Evolutionary conservation across 768 basidiomycete species (phyloP).

Genomic region (Pleurotus sapidus): DNA sequence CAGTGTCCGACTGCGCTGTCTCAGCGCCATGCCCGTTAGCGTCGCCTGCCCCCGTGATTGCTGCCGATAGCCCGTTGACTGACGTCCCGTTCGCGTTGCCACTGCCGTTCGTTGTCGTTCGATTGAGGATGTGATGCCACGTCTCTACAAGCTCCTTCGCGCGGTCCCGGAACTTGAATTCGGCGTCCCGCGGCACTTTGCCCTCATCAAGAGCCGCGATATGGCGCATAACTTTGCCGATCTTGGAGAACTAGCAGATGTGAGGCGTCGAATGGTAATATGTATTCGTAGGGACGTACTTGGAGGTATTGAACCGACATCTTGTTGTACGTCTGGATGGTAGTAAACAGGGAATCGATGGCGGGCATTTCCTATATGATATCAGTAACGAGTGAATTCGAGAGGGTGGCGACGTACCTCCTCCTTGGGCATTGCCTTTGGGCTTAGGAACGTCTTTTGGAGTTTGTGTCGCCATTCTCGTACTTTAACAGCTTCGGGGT

Average conservation of each 20-base stretch:
- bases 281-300: conserved; percentile 20
- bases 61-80: neutral
- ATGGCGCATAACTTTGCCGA: conserved; percentile 87
- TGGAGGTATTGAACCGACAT: conserved; percentile 76
- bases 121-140: conserved; percentile 58
- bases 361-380: conserved; percentile 68
- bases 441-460: conserved; percentile 81
- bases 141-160: conserved; percentile 67
- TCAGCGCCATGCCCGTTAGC: conserved; percentile 2
- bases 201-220: conserved; percentile 55
- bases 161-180: conserved; percentile 67
- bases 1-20: conserved; percentile 13
- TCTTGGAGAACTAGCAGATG: conserved; percentile 66
- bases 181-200: conserved; percentile 61
- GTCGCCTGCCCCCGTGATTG: neutral
- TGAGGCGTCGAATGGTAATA: neutral
- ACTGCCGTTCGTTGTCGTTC: conserved; percentile 8
- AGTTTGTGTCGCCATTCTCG: conserved; percentile 91
- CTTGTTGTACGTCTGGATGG: conserved; percentile 71
- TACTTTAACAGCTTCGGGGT: conserved; percentile 68
- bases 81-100: neutral
- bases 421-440: conserved; percentile 58
- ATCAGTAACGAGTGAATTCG: neutral
- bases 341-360: conserved; percentile 68
- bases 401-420: conserved; percentile 43